A percentile compares a stretch with the other conserved stretches of the same genome.
These are phyloP conservation scores for Phialophora tarda DNA, from an alignment of 2,329 filamentous ascomycete species.

Conservation along the genomic window DNA sequence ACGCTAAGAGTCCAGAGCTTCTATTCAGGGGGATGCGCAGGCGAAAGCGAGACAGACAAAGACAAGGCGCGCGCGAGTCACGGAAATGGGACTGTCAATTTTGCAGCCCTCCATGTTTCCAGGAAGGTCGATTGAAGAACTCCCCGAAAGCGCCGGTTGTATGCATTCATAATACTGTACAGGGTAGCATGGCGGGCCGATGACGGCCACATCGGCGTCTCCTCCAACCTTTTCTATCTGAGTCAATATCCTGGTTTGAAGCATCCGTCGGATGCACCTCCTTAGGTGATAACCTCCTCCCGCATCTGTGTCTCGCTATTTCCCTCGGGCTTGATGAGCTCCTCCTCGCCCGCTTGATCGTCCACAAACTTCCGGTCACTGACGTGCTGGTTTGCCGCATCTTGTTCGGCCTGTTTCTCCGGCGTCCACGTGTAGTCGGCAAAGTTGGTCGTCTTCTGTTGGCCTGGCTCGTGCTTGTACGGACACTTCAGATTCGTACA, in stretches of 20 bases:
- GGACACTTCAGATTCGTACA: slow-evolving; percentile 87
- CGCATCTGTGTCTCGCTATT: slow-evolving; percentile 25
- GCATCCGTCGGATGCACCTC: not conserved
- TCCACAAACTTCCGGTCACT: slow-evolving; percentile 89
- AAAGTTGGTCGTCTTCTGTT: slow-evolving; percentile 72
- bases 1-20: not conserved
- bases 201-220: not conserved
- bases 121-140: not conserved
- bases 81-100: not conserved
- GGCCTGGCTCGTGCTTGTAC: slow-evolving; percentile 90
- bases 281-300: slow-evolving; percentile 31
- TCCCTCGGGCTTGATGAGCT: slow-evolving; percentile 70
- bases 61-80: too few species aligned
- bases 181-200: not conserved
- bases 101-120: not conserved
- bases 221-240: not conserved
- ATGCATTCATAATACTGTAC: slow-evolving; percentile 13
- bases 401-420: slow-evolving; percentile 44
- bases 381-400: slow-evolving; percentile 66
- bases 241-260: not conserved
- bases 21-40: not conserved
- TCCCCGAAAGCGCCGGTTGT: not conserved
- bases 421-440: slow-evolving; percentile 91
- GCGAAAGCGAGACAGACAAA: not conserved
- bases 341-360: slow-evolving; percentile 63